Base-by-base conservation (phyloP, 768 basidiomycete genomes). In the Termitomyces sp. region DNA sequence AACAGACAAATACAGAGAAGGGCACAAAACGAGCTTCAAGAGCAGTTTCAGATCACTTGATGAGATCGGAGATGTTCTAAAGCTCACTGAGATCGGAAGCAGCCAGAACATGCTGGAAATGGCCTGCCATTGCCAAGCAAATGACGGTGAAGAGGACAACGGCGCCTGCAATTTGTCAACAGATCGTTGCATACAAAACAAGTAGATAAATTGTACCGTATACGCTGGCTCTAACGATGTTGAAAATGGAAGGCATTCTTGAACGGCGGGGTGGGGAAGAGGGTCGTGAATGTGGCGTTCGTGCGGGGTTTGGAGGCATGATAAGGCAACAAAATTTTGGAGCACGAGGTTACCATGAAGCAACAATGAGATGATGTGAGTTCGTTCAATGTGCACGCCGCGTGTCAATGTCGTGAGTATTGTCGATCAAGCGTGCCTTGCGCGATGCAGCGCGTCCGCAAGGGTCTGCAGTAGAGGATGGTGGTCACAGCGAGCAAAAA, bases 1-100 rank as follows among this genome's bases (percentile, higher is more conserved):
- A 78, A 65, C 85, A 88, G 44, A 91, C 88, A 63, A 92, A 92
- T 66, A 93, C 80, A 53, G 91, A 86, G 66, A 91, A 89, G 17
- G 91, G 91, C 40, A 93, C 85, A 67, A 92, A 93, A 73, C 86
- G 89, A 73, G 91, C 91, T 93, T 63, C 8, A 53, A 31, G 45
- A 45, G 31, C n/a, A 9, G 7, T 9, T 48, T 61, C 41, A 57
- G 55, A 28, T 44, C 12, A 23, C 8, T 15, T 35, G 31, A 40
- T 47, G 5, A 35, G 35, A 23, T 49, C 48, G 53, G 46, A 57
- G 53, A 55, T 45, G 54, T 38, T 50, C 52, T 50, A 62, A 33
- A 56, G 43, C 28, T 67, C 86, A 92, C 90, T 92, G 68, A 93
- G 86, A 73, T 91, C 88, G 56, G 86, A 89, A 61, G 87, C 76